Evolutionary conservation across 345 rosid species (phyloP).

Genomic region (Psidium guajava): DNA sequence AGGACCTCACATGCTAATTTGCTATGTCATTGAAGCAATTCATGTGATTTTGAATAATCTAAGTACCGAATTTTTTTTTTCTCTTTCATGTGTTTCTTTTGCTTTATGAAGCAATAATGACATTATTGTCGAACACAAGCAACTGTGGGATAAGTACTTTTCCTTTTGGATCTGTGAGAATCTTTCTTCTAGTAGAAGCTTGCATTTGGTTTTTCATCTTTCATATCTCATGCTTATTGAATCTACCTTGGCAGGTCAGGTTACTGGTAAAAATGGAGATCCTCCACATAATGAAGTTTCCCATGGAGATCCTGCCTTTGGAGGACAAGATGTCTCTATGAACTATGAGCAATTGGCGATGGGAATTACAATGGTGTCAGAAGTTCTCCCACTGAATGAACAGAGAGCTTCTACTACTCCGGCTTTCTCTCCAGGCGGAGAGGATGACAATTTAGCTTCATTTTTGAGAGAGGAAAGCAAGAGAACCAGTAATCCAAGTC

Average conservation of each 20-base stretch:
- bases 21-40: neutral
- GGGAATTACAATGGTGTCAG: constrained; percentile 10
- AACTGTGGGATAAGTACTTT: neutral
- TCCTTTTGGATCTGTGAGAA: neutral
- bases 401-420: constrained; percentile 11
- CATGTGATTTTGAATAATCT: neutral
- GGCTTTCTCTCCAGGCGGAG: constrained; percentile 5
- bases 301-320: constrained; percentile 1
- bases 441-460: constrained; percentile 5
- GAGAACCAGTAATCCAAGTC: neutral
- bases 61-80: neutral
- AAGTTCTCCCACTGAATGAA: constrained; percentile 1
- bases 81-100: neutral
- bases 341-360: neutral
- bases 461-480: neutral
- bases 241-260: neutral
- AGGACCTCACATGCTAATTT: neutral
- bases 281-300: constrained; percentile 6
- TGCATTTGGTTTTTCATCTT: neutral
- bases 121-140: neutral
- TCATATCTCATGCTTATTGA: neutral
- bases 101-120: neutral
- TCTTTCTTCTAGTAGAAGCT: neutral
- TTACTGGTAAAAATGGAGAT: neutral
- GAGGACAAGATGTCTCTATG: constrained; percentile 10